These are phyloP conservation scores for Stephania yunnanensis DNA, from an alignment of 164 flowering plant genomes.

Conservation along the genomic window DNA sequence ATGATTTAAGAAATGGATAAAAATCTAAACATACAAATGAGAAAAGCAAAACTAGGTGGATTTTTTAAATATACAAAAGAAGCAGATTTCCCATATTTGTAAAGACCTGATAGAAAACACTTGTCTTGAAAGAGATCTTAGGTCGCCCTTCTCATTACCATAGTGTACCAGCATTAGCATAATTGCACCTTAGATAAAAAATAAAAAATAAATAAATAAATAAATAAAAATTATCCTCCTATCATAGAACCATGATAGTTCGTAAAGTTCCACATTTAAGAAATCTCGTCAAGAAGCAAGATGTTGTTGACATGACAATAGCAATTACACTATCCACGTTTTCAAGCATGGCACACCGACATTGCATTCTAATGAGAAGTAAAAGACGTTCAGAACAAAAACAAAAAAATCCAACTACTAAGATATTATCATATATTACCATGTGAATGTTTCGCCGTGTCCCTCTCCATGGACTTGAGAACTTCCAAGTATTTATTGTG, in stretches of 20 bases:
- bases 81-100: not conserved
- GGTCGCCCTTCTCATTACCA: not conserved
- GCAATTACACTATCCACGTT: not conserved
- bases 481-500: not conserved
- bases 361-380: not conserved
- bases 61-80: not conserved
- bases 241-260: not conserved
- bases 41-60: not conserved
- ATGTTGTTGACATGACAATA: not conserved
- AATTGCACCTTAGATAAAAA: not conserved
- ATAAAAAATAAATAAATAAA: not conserved
- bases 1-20: not conserved
- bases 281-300: not conserved
- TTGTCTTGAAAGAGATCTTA: not conserved
- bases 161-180: not conserved
- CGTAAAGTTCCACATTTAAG: not conserved
- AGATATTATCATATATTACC: slow-evolving; percentile 11
- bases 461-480: slow-evolving; percentile 2
- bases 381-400: not conserved
- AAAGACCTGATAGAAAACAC: not conserved
- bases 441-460: not conserved
- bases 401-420: not conserved
- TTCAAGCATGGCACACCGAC: not conserved
- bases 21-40: not conserved
- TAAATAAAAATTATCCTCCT: not conserved